Percentiles rank a stretch among this genome's conserved stretches.
These are phyloP conservation scores for Cantharellus cinnabarinus DNA, from an alignment of 768 basidiomycete genomes.

Conservation along the genomic window DNA sequence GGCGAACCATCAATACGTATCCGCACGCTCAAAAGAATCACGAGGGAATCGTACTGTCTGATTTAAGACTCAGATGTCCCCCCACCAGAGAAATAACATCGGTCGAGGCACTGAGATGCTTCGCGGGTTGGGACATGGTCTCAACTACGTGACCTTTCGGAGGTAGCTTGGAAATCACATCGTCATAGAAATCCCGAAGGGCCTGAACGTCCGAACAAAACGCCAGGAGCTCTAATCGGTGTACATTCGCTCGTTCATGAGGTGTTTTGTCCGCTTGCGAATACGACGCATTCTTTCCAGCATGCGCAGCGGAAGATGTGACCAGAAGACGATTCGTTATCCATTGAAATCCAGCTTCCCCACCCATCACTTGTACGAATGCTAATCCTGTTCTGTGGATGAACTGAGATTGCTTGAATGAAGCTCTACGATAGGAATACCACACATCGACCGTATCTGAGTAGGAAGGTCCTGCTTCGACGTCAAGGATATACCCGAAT, in stretches of 20 bases:
- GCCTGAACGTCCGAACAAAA: conserved; percentile 41
- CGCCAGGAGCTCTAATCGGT: conserved; percentile 36
- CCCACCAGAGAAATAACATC: too few relatives aligned
- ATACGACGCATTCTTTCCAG: neutral
- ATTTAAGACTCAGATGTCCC: too few relatives aligned
- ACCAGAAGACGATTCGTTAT: conserved; percentile 53
- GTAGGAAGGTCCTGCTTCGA: conserved; percentile 60
- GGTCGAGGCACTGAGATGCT: too few relatives aligned
- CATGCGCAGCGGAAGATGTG: conserved; percentile 6
- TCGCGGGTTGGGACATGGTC: too few relatives aligned
- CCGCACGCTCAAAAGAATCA: too few relatives aligned
- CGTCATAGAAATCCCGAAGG: conserved; percentile 52
- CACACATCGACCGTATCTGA: conserved; percentile 64
- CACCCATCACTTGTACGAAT: conserved; percentile 74
- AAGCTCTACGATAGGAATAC: conserved; percentile 71
- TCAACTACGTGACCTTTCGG: neutral
- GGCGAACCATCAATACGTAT: too few relatives aligned
- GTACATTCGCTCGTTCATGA: conserved; percentile 28
- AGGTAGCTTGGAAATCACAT: conserved; percentile 35
- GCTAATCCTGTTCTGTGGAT: conserved; percentile 79
- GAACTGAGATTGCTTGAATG: conserved; percentile 73
- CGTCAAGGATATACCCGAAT: conserved; percentile 51
- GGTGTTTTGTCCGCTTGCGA: neutral
- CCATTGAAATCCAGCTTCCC: conserved; percentile 64
- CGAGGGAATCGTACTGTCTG: too few relatives aligned